Evolutionary conservation across 139 green algal genomes (phyloP).

Genomic region (Bryopsis sp.): DNA sequence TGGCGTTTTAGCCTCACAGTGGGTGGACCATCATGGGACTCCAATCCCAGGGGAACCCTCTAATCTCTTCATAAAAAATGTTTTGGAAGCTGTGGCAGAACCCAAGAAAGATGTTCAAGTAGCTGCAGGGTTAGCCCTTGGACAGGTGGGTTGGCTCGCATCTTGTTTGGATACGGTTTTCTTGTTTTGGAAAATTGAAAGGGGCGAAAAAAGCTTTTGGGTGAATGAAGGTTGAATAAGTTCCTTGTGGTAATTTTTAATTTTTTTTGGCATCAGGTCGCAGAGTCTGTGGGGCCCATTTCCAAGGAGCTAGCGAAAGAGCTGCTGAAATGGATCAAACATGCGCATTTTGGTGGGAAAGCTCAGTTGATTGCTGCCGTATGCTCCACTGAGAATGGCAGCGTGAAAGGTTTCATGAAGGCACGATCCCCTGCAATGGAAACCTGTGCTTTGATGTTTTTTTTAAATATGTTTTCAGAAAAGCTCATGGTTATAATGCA

Average conservation of each 20-base stretch:
- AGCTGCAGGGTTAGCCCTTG: not conserved
- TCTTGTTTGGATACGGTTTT: too few species aligned
- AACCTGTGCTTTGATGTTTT: too few species aligned
- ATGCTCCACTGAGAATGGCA: too few species aligned
- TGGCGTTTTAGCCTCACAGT: not conserved
- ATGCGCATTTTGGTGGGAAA: too few species aligned
- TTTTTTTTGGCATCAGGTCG: not conserved
- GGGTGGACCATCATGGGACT: not conserved
- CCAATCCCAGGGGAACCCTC: not conserved
- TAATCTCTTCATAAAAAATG: conserved; percentile 9
- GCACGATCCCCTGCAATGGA: too few species aligned
- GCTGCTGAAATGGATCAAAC: too few species aligned
- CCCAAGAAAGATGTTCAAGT: conserved; percentile 6
- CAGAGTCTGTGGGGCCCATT: not conserved
- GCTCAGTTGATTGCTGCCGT: too few species aligned
- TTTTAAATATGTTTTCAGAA: not conserved
- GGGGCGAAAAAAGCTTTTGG: too few species aligned
- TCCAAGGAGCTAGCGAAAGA: not conserved
- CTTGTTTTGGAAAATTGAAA: too few species aligned
- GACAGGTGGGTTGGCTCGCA: not conserved
- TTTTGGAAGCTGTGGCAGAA: conserved; percentile 13
- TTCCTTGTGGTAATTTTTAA: not conserved
- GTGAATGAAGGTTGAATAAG: too few species aligned
- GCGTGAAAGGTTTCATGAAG: too few species aligned
- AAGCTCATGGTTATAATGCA: not conserved